A percentile compares a stretch with the other conserved stretches of the same genome.
phyloP scores from a whole-genome alignment of 2,329 filamentous ascomycete genomes.

The Neonectria faginata region DNA sequence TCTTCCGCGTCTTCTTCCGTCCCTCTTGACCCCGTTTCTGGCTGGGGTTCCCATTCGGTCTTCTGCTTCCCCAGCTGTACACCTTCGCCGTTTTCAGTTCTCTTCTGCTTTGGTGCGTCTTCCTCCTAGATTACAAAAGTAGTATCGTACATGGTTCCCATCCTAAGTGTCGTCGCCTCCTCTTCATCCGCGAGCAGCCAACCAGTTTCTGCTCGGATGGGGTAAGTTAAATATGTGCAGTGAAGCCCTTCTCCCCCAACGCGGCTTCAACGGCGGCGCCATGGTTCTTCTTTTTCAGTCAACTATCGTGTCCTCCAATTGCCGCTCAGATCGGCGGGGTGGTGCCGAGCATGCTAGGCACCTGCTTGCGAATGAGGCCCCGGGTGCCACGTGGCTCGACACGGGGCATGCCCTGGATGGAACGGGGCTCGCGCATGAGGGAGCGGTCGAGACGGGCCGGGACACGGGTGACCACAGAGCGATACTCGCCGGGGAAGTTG shows the following conservation, averaged over 20 bases:
- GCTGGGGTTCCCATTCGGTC: slow-evolving; percentile 15
- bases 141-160: slow-evolving; percentile 42
- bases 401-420: slow-evolving; percentile 87
- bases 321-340: slow-evolving; percentile 53
- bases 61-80: slow-evolving; percentile 31
- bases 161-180: slow-evolving; percentile 1
- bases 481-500: slow-evolving; percentile 73
- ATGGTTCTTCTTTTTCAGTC: background rate
- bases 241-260: background rate
- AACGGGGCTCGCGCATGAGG: slow-evolving; percentile 91
- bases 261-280: background rate
- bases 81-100: slow-evolving; percentile 17
- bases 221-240: background rate
- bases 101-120: slow-evolving; percentile 22
- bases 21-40: slow-evolving; percentile 12
- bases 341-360: slow-evolving; percentile 61
- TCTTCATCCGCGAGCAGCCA: background rate
- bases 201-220: background rate
- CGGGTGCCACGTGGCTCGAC: slow-evolving; percentile 64
- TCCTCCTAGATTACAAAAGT: slow-evolving; percentile 44
- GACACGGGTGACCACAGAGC: slow-evolving; percentile 70
- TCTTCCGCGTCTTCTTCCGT: slow-evolving; percentile 14
- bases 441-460: slow-evolving; percentile 86
- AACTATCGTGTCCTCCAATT: slow-evolving; percentile 5
- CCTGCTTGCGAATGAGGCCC: slow-evolving; percentile 67